These are phyloP conservation scores for Hypoxylon sp. DNA, from an alignment of 2,329 filamentous ascomycete species.

Conservation along the genomic window DNA sequence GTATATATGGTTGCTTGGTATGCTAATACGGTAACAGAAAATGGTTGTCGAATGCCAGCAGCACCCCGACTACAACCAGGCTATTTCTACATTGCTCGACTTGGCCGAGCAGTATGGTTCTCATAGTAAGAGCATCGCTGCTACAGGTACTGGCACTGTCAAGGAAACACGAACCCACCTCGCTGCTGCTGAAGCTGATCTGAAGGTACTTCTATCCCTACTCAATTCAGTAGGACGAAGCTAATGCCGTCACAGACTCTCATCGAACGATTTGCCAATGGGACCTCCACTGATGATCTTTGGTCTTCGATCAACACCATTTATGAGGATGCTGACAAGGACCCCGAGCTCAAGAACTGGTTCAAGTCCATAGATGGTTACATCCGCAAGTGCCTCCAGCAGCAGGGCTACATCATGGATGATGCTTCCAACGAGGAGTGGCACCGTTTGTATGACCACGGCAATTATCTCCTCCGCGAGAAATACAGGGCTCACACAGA, in stretches of 20 bases:
- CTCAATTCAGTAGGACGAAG: conserved; percentile 43
- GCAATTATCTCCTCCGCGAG: conserved; percentile 87
- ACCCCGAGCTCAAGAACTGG: conserved; percentile 90
- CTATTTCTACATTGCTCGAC: conserved; percentile 87
- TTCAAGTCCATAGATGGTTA: conserved; percentile 85
- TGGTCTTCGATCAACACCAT: conserved; percentile 88
- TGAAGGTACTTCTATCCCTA: conserved; percentile 69
- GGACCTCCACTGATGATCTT: conserved; percentile 88
- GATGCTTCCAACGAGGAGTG: conserved; percentile 85
- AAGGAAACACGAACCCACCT: conserved; percentile 81
- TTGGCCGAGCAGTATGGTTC: conserved; percentile 88
- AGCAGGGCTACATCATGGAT: conserved; percentile 92
- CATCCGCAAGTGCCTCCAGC: conserved; percentile 84
- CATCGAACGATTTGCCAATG: conserved; percentile 96
- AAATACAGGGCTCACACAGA: conserved; percentile 91
- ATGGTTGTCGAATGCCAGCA: conserved; percentile 98
- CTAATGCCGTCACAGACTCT: conserved; percentile 74
- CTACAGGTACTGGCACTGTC: conserved; percentile 76
- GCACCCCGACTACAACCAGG: conserved; percentile 91
- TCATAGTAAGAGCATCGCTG: conserved; percentile 76
- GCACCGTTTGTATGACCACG: conserved; percentile 87
- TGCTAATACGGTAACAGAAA: conserved; percentile 71
- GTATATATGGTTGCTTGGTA: conserved; percentile 48
- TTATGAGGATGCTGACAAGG: conserved; percentile 87
- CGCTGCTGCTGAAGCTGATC: conserved; percentile 80